A percentile compares a stretch with the other conserved stretches of the same genome.
Conservation (phyloP, 768 basidiomycete species). For the Clitopilus hobsonii region DNA sequence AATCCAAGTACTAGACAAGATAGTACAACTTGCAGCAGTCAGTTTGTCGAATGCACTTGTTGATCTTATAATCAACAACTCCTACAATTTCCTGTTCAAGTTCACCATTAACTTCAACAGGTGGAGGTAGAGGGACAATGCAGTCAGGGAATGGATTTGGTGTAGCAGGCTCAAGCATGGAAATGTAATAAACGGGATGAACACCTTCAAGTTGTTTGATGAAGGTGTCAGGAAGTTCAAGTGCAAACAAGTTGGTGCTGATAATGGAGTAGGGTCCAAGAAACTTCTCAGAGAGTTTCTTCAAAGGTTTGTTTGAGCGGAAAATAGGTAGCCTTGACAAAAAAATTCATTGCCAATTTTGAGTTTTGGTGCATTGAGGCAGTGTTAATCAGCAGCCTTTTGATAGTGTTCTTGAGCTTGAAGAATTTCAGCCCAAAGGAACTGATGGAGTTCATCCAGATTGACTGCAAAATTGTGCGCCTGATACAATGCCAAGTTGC, state of each 20-base stretch:
- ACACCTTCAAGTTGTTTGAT: constrained; percentile 9
- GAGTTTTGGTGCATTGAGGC: too few relatives aligned
- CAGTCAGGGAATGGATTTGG: constrained; percentile 2
- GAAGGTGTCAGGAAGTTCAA: background rate
- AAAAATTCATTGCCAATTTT: too few relatives aligned
- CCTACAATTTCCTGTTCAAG: constrained; percentile 7
- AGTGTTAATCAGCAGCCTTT: too few relatives aligned
- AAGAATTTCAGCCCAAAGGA: background rate
- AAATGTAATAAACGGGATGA: constrained; percentile 26
- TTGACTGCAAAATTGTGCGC: constrained; percentile 5
- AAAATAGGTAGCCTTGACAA: too few relatives aligned
- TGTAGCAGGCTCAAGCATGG: constrained; percentile 8
- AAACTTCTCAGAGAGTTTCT: background rate
- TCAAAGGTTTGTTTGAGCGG: too few relatives aligned
- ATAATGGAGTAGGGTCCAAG: background rate
- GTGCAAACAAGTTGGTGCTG: background rate
- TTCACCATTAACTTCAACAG: constrained; percentile 7
- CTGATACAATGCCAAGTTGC: constrained; percentile 2
- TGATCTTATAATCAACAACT: constrained; percentile 9
- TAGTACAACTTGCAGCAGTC: constrained; percentile 5
- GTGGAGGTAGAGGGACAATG: background rate
- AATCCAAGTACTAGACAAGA: background rate
- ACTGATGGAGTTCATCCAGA: constrained; percentile 1
- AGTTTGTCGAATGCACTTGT: background rate
- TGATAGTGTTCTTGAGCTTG: too few relatives aligned